These are phyloP conservation scores for Camellia oleifera DNA, from an alignment of 179 eudicot genomes.

Conservation along the genomic window DNA sequence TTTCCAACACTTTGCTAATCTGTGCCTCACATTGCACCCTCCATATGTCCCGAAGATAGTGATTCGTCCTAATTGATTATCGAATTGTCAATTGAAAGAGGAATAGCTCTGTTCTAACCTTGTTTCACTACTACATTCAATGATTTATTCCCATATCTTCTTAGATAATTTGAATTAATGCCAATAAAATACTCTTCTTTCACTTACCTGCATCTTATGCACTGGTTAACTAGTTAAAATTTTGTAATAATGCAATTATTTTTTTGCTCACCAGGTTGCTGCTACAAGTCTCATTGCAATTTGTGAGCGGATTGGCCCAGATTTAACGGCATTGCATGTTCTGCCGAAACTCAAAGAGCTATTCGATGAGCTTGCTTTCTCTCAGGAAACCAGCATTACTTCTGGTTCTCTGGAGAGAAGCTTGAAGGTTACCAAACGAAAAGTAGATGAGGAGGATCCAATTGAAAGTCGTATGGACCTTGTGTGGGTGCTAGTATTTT, in stretches of 20 bases:
- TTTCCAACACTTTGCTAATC: background rate
- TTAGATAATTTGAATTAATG: background rate
- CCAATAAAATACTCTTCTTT: background rate
- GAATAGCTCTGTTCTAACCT: background rate
- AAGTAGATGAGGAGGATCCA: slow-evolving; percentile 38
- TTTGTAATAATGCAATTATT: background rate
- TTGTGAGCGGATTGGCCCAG: slow-evolving; percentile 86
- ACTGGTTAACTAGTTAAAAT: background rate
- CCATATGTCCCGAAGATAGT: background rate
- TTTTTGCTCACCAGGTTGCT: slow-evolving; percentile 54
- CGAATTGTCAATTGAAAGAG: background rate
- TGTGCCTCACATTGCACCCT: background rate
- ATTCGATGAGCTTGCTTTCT: slow-evolving; percentile 86
- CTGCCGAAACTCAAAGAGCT: slow-evolving; percentile 81
- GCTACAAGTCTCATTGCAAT: slow-evolving; percentile 71
- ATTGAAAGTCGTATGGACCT: slow-evolving; percentile 78
- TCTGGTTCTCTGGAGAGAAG: slow-evolving; percentile 40
- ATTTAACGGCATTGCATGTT: slow-evolving; percentile 77
- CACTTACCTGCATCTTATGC: background rate
- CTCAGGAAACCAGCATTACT: slow-evolving; percentile 54
- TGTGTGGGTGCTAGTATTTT: slow-evolving; percentile 57
- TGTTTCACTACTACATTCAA: background rate
- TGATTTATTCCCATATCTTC: background rate
- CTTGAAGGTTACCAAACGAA: slow-evolving; percentile 30
- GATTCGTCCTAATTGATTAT: background rate